Evolutionary conservation across 768 basidiomycete genomes (phyloP).

Genomic region (Crepidotus variabilis): DNA sequence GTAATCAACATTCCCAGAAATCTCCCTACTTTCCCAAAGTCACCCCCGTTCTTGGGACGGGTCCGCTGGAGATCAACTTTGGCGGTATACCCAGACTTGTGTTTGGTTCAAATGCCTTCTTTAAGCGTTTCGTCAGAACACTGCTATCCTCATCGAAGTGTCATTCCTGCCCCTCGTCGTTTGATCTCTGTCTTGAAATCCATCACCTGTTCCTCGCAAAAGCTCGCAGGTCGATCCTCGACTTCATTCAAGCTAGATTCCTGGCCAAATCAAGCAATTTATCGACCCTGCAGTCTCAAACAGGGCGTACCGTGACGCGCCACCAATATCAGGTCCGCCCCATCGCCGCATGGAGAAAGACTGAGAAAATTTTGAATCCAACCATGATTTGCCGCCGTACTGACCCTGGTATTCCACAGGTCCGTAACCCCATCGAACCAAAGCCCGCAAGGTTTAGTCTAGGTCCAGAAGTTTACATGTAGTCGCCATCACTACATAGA

Average conservation of each 20-base stretch:
- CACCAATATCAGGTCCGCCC: background rate
- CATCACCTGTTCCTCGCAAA: background rate
- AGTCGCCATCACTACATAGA: slow-evolving; percentile 16
- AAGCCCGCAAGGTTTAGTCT: slow-evolving; percentile 10
- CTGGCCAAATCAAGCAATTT: background rate
- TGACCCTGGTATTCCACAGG: background rate
- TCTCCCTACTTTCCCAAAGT: too few relatives aligned
- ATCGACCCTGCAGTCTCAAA: background rate
- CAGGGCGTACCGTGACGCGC: background rate
- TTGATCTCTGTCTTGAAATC: background rate
- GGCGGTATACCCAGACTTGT: too few relatives aligned
- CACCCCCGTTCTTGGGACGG: too few relatives aligned
- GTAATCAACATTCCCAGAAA: too few relatives aligned
- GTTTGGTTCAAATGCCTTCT: too few relatives aligned
- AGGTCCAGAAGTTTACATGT: slow-evolving; percentile 9
- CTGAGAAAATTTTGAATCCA: background rate
- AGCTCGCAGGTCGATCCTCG: background rate
- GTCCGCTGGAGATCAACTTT: too few relatives aligned
- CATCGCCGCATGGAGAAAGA: background rate
- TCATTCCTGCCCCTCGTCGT: background rate
- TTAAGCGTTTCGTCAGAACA: background rate
- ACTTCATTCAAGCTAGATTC: background rate
- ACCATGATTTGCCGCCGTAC: background rate
- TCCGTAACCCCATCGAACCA: background rate
- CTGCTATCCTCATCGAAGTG: background rate